phyloP scores from a whole-genome alignment of 2,329 filamentous ascomycete genomes.

The Aspergillus thermomutatus region DNA sequence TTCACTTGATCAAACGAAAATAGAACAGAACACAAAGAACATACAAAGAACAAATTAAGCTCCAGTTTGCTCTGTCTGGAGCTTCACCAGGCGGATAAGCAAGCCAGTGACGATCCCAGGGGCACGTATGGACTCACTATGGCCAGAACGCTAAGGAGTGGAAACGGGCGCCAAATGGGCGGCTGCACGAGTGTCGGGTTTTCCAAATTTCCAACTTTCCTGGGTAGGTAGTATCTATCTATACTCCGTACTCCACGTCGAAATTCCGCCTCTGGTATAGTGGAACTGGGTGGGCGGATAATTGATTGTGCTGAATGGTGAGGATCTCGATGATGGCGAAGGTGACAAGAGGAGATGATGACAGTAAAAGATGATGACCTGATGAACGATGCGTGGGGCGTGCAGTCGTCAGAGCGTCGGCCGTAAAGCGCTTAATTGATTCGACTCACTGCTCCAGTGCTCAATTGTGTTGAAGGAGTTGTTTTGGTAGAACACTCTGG shows the following conservation, averaged over 20 bases:
- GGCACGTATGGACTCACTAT: background rate
- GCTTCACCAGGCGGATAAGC: background rate
- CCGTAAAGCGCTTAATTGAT: background rate
- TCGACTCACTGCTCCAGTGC: background rate
- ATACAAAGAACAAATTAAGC: background rate
- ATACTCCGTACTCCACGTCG: background rate
- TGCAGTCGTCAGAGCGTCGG: background rate
- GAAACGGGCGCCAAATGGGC: background rate
- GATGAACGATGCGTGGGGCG: background rate
- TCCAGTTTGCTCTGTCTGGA: background rate
- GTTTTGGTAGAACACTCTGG: background rate
- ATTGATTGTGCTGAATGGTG: background rate
- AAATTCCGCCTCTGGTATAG: background rate
- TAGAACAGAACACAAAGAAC: background rate
- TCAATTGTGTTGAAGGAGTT: background rate
- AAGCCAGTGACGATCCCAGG: background rate
- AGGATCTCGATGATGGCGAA: background rate
- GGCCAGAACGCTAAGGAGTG: background rate
- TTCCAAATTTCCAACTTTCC: background rate
- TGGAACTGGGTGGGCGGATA: background rate
- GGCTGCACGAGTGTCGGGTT: background rate
- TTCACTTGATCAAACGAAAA: background rate
- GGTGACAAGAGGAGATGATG: background rate
- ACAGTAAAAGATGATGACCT: background rate
- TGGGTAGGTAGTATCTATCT: too few species aligned